Evolutionary conservation across 495 filamentous ascomycete genomes (phyloP).

Genomic region (Neurospora sp.): DNA sequence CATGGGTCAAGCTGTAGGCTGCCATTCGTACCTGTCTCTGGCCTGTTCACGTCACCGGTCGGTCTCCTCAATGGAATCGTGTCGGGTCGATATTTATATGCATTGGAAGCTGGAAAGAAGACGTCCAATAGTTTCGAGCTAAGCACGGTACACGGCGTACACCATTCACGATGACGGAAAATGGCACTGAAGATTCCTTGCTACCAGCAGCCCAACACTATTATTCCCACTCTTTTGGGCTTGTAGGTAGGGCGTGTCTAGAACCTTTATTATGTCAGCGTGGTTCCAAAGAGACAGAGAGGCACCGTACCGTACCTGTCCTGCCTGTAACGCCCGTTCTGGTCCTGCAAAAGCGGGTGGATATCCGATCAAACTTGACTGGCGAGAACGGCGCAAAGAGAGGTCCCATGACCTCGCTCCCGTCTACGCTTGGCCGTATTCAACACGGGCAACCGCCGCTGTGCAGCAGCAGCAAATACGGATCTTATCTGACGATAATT

Average conservation of each 20-base stretch:
- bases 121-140: not conserved
- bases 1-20: not conserved
- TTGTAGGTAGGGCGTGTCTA: not conserved
- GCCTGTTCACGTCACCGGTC: not conserved
- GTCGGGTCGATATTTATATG: not conserved
- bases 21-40: not conserved
- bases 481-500: not conserved
- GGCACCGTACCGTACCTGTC: not conserved
- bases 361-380: not conserved
- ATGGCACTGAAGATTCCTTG: not conserved
- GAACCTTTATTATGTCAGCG: not conserved
- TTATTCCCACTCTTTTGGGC: not conserved
- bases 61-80: not conserved
- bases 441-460: not conserved
- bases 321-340: not conserved
- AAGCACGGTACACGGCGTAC: not conserved
- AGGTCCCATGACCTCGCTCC: not conserved
- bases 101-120: not conserved
- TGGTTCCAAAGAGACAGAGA: not conserved
- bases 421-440: not conserved
- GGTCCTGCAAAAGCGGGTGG: not conserved
- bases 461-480: not conserved
- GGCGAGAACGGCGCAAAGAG: not conserved
- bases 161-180: not conserved
- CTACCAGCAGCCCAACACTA: not conserved